Conservation (phyloP, 23 red algal species). For the Gracilariopsis chorda region DNA sequence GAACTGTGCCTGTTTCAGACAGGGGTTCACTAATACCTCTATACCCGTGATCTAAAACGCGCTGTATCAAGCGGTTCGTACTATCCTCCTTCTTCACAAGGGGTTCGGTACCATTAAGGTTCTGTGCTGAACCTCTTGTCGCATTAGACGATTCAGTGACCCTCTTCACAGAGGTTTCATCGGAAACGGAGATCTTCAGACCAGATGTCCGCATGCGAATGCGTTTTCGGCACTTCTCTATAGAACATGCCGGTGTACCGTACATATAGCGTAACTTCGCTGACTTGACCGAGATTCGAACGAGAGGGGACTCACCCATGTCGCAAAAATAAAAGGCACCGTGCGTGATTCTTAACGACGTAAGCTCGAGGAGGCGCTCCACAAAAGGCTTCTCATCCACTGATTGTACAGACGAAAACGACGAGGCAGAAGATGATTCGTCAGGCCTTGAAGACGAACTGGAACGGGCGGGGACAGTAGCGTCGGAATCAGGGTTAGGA, state of each 20-base stretch:
- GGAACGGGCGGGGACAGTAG: not conserved
- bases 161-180: not conserved
- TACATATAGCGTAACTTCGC: slow-evolving; percentile 56
- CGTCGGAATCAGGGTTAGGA: not conserved
- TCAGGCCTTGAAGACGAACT: not conserved
- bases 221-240: slow-evolving; percentile 46
- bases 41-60: slow-evolving; percentile 26
- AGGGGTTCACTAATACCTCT: slow-evolving; percentile 10
- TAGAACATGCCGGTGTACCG: slow-evolving; percentile 29
- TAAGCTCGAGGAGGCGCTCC: slow-evolving; percentile 29
- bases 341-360: slow-evolving; percentile 27
- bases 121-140: not conserved
- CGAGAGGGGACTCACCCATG: slow-evolving; percentile 55
- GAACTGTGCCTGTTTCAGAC: not conserved
- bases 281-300: slow-evolving; percentile 35
- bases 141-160: not conserved
- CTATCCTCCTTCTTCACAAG: not conserved
- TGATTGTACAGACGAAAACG: slow-evolving; percentile 25
- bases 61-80: slow-evolving; percentile 47
- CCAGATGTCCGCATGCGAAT: slow-evolving; percentile 26
- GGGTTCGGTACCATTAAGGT: not conserved
- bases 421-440: not conserved
- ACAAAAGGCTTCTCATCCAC: slow-evolving; percentile 49
- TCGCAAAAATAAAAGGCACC: slow-evolving; percentile 68
- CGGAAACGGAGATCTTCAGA: slow-evolving; percentile 26